A percentile compares a stretch with the other conserved stretches of the same genome.
phyloP scores from a whole-genome alignment of 2,329 filamentous ascomycete species.

The Samsoniella hepiali region DNA sequence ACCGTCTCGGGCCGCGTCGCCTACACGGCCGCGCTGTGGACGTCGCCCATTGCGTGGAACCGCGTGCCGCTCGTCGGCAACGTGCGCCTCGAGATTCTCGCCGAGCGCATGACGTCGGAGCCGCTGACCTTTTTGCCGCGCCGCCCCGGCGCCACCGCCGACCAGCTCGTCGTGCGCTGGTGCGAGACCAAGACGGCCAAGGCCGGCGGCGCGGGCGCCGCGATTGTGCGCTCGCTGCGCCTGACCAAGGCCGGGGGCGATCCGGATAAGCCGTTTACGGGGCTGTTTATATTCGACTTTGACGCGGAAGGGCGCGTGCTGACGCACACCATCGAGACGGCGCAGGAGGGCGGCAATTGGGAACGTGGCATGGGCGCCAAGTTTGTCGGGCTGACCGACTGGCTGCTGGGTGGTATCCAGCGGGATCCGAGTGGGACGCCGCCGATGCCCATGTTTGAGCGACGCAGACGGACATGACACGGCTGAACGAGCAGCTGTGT shows the following conservation, averaged over 20 bases:
- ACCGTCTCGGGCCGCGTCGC: slow-evolving; percentile 87
- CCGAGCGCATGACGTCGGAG: slow-evolving; percentile 77
- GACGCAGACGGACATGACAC: slow-evolving; percentile 27
- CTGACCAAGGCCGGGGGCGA: slow-evolving; percentile 36
- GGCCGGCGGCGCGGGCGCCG: slow-evolving; percentile 22
- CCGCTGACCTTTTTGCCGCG: slow-evolving; percentile 46
- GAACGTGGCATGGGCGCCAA: slow-evolving; percentile 76
- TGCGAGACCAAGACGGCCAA: slow-evolving; percentile 41
- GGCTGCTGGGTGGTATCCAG: slow-evolving; percentile 83
- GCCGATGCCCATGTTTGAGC: slow-evolving; percentile 37
- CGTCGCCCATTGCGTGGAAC: slow-evolving; percentile 93
- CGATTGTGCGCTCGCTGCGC: slow-evolving; percentile 43
- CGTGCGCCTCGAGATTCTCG: slow-evolving; percentile 80
- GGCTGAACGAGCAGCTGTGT: slow-evolving; percentile 6
- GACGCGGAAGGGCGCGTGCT: slow-evolving; percentile 79
- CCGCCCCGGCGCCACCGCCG: slow-evolving; percentile 56
- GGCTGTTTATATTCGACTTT: slow-evolving; percentile 94
- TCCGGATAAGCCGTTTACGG: slow-evolving; percentile 75
- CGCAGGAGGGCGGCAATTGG: slow-evolving; percentile 78
- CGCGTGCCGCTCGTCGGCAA: slow-evolving; percentile 87
- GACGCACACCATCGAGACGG: slow-evolving; percentile 91
- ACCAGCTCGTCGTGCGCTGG: slow-evolving; percentile 91
- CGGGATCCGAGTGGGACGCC: slow-evolving; percentile 32
- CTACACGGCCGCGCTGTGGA: slow-evolving; percentile 93
- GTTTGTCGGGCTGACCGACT: slow-evolving; percentile 90